Base-by-base conservation (phyloP, 495 filamentous ascomycete genomes). In the Penicillium angulare region DNA sequence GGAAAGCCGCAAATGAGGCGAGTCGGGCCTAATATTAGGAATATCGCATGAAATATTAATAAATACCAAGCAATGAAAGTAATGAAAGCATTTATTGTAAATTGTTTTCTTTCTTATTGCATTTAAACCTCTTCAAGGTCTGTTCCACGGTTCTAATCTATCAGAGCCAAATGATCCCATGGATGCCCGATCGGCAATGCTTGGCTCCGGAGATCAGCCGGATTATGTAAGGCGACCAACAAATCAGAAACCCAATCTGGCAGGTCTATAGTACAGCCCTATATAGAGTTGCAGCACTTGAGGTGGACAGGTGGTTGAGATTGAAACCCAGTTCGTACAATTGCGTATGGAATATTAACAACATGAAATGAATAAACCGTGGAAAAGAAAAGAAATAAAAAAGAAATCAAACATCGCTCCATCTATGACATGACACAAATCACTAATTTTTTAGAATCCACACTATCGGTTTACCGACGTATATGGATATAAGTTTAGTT, bases 341-440 rank as follows among this genome's bases (percentile, higher is more conserved):
- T 47, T 51, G 52, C 31, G 43, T 47, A 52, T 35, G 38, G 29
- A 50, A 59, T 61, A 59, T 58, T 42, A 49, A 55, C 47, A 47
- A 38, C n/a, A n/a, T n/a, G n/a, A n/a, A n/a, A n/a, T n/a, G n/a
- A n/a, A n/a, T n/a, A n/a, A n/a, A n/a, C n/a, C n/a, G n/a, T n/a
- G n/a, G n/a, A n/a, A n/a, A n/a, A n/a, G n/a, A 38, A 50, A 40
- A 43, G 16, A 49, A 55, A 43, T 22, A 40, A 47, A 52, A 55
- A 42, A 55, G 27, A 51, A 45, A 43, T 21, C 51, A 54, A 55
- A 55, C 50, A 45, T 55, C 58, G 57, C 58, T 60, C 46, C 63
- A 66, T 59, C 55, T 59, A 65, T 68, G 64, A 61, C 60, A 62
- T 60, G 51, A 60, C 35, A 52, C 16, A 52, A 55, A 53, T 36